Percentiles rank a stretch among this genome's conserved stretches.
These are phyloP conservation scores for Wickerhamiella infanticola DNA, from an alignment of 1,139 yeast genomes.

Conservation along the genomic window DNA sequence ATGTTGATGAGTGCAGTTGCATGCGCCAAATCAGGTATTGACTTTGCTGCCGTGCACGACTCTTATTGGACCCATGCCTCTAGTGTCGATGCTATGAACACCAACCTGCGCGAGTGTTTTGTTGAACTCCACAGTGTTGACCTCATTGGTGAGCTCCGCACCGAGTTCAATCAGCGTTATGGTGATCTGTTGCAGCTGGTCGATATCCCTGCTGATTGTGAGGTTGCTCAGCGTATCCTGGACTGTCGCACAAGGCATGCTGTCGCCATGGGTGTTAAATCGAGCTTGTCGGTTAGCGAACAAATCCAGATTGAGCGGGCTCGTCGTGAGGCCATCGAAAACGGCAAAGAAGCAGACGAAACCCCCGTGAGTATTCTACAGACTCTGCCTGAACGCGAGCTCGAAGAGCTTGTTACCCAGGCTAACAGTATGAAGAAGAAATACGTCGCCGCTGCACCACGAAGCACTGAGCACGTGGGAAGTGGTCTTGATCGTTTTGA, in stretches of 20 bases:
- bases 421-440: conserved; percentile 3
- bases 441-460: conserved; percentile 5
- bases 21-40: conserved; percentile 49
- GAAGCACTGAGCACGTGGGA: conserved; percentile 25
- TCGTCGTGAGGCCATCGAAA: conserved; percentile 37
- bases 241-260: conserved; percentile 15
- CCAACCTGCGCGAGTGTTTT: conserved; percentile 61
- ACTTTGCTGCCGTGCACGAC: conserved; percentile 96
- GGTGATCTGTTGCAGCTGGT: conserved; percentile 47
- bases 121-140: conserved; percentile 62
- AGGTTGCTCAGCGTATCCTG: conserved; percentile 37
- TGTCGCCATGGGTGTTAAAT: conserved; percentile 22
- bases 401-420: conserved; percentile 15
- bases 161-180: conserved; percentile 73
- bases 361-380: conserved; percentile 60
- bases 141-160: conserved; percentile 50
- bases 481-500: conserved; percentile 18
- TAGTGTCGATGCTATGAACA: conserved; percentile 62
- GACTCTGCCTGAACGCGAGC: conserved; percentile 16
- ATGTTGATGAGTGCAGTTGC: conserved; percentile 81
- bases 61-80: conserved; percentile 97
- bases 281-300: conserved; percentile 44
- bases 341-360: conserved; percentile 29
- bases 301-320: conserved; percentile 58
- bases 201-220: conserved; percentile 37